phyloP scores from a whole-genome alignment of 2,329 filamentous ascomycete species.

The Diaporthe aspalathi region DNA sequence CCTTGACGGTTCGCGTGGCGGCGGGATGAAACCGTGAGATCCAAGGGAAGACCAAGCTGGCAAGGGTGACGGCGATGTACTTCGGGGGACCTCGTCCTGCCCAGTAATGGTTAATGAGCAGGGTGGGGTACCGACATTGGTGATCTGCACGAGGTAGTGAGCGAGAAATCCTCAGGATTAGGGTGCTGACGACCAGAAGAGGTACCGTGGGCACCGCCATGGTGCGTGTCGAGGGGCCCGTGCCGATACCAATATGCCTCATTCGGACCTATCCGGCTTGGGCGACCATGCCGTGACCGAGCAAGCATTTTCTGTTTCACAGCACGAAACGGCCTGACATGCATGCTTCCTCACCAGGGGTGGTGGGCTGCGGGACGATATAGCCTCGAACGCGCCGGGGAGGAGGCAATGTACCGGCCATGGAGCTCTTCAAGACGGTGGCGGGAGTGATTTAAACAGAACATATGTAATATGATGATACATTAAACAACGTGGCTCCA shows the following conservation, averaged over 20 bases:
- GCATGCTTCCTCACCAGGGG: conserved; percentile 25
- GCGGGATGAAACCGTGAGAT: conserved; percentile 34
- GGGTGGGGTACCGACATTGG: conserved; percentile 25
- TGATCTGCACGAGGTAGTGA: conserved; percentile 32
- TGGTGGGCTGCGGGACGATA: conserved; percentile 7
- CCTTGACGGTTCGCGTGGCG: conserved; percentile 32
- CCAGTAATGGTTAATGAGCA: not conserved
- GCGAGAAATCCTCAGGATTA: conserved; percentile 12
- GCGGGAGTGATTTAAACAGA: conserved; percentile 37
- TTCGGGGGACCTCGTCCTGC: not conserved
- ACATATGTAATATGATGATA: conserved; percentile 44
- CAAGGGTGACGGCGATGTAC: conserved; percentile 20
- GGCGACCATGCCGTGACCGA: not conserved
- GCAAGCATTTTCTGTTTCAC: conserved; percentile 20
- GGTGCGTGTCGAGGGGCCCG: not conserved
- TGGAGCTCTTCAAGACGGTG: conserved; percentile 17
- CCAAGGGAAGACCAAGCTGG: conserved; percentile 2
- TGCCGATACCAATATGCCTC: not conserved
- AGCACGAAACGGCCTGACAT: conserved; percentile 11
- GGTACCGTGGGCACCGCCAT: not conserved
- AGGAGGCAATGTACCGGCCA: conserved; percentile 11
- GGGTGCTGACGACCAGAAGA: conserved; percentile 24
- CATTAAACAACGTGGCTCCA: conserved; percentile 53
- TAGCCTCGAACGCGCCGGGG: conserved; percentile 17
- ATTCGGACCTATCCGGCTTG: conserved; percentile 19